Evolutionary conservation across 2,329 filamentous ascomycete genomes (phyloP).

Genomic region (Phyllachora maydis): DNA sequence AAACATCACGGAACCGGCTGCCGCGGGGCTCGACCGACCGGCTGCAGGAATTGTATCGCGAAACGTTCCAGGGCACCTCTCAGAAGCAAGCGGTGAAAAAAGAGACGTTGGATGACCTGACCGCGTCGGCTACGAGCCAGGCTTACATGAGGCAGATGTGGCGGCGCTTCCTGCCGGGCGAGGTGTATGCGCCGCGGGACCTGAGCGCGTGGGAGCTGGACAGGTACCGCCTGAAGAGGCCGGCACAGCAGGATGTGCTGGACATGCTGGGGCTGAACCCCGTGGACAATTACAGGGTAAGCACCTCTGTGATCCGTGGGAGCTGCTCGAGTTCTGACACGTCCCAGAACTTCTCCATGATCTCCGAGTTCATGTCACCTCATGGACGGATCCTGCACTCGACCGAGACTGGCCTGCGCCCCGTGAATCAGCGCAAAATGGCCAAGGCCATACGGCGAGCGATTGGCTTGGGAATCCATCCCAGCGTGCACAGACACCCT

Average conservation of each 20-base stretch:
- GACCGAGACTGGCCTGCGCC: conserved; percentile 57
- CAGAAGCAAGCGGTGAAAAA: background rate
- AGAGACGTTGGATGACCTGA: background rate
- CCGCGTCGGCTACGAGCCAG: conserved; percentile 6
- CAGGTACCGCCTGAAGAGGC: conserved; percentile 49
- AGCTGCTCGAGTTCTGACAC: conserved; percentile 2
- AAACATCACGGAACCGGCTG: too few relatives aligned
- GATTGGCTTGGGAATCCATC: conserved; percentile 80
- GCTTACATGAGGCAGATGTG: conserved; percentile 43
- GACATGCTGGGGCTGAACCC: conserved; percentile 67
- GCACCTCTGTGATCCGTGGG: background rate
- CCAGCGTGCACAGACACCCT: conserved; percentile 76
- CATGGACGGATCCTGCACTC: conserved; percentile 71
- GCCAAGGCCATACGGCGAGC: conserved; percentile 81
- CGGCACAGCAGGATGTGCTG: conserved; percentile 47
- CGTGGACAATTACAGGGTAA: conserved; percentile 68
- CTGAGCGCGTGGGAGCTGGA: conserved; percentile 55
- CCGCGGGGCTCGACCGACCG: too few relatives aligned
- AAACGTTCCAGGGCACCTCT: too few relatives aligned
- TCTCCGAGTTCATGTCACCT: conserved; percentile 70
- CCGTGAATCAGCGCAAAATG: conserved; percentile 81
- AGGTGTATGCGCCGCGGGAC: conserved; percentile 84
- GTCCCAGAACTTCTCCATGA: conserved; percentile 69
- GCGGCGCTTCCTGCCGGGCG: conserved; percentile 55
- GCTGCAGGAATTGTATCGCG: too few relatives aligned